Evolutionary conservation across 768 basidiomycete genomes (phyloP).

Genomic region (Floccularia luteovirens): DNA sequence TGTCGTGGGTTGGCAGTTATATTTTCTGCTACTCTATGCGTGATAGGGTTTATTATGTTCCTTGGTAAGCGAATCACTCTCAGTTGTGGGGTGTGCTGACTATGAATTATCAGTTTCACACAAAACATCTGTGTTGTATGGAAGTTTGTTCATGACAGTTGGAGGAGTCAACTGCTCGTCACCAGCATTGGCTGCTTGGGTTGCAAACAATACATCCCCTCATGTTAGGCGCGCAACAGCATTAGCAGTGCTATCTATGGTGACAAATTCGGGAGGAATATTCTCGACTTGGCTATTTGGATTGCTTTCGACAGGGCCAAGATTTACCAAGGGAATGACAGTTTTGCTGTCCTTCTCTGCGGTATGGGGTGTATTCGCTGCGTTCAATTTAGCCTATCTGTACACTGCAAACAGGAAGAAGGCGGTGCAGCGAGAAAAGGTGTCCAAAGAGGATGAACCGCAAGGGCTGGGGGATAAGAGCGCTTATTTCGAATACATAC

Average conservation of each 20-base stretch:
- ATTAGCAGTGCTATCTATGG: conserved; percentile 33
- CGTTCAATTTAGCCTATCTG: conserved; percentile 20
- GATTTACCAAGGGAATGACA: conserved; percentile 27
- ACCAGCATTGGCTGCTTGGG: conserved; percentile 36
- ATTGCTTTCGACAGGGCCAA: conserved; percentile 23
- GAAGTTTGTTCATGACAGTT: conserved; percentile 35
- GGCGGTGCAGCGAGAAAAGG: conserved; percentile 14
- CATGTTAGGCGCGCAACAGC: conserved; percentile 38
- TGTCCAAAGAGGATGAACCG: conserved; percentile 16
- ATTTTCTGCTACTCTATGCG: conserved; percentile 30
- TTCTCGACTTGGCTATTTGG: conserved; percentile 9
- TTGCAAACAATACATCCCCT: conserved; percentile 43
- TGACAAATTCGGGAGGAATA: conserved; percentile 19
- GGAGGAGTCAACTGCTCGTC: conserved; percentile 30
- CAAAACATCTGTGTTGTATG: conserved; percentile 25
- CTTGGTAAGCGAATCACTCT: too few relatives aligned
- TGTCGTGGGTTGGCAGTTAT: conserved; percentile 42
- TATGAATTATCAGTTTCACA: conserved; percentile 2
- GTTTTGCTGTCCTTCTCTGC: conserved; percentile 12
- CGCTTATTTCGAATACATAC: conserved; percentile 27
- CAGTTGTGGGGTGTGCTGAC: too few relatives aligned
- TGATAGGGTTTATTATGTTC: conserved; percentile 51
- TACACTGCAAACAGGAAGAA: conserved; percentile 21
- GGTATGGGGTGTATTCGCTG: conserved; percentile 15
- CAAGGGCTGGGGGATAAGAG: conserved; percentile 23